A percentile compares a stretch with the other conserved stretches of the same genome.
phyloP scores from a whole-genome alignment of 129 eudicot genomes.

The Lactuca sativa region DNA sequence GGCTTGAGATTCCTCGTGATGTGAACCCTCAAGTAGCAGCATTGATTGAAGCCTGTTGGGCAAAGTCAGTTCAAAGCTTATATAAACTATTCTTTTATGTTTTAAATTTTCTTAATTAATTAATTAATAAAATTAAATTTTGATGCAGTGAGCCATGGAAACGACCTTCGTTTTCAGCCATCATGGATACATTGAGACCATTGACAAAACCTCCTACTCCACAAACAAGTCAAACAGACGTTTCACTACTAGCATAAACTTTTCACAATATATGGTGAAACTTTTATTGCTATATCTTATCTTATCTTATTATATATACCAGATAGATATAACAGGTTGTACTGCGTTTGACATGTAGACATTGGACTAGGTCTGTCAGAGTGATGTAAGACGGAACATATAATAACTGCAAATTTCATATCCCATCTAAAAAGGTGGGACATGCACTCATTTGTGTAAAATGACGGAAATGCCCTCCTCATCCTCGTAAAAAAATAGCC shows the following conservation, averaged over 20 bases:
- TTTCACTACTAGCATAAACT: slow-evolving; percentile 18
- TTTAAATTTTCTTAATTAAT: not conserved
- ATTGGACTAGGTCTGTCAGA: too few relatives aligned
- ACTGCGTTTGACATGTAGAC: too few relatives aligned
- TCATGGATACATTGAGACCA: slow-evolving; percentile 57
- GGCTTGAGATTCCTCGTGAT: slow-evolving; percentile 75
- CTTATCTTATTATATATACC: too few relatives aligned
- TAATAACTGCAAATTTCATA: too few relatives aligned
- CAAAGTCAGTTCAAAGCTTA: slow-evolving; percentile 49
- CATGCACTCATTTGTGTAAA: too few relatives aligned
- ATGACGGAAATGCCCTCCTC: too few relatives aligned
- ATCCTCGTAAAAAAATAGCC: too few relatives aligned
- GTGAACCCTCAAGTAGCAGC: slow-evolving; percentile 74
- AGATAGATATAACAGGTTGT: too few relatives aligned
- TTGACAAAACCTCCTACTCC: slow-evolving; percentile 42
- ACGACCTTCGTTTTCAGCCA: slow-evolving; percentile 68
- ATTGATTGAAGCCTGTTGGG: slow-evolving; percentile 84
- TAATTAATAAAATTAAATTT: not conserved
- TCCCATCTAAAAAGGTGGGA: too few relatives aligned
- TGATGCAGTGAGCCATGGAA: slow-evolving; percentile 71
- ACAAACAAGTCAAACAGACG: slow-evolving; percentile 43
- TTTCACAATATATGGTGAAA: not conserved
- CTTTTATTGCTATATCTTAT: too few relatives aligned
- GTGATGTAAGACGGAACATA: too few relatives aligned
- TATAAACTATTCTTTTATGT: not conserved